Evolutionary conservation across 1,284 basidiomycete species (phyloP).

Genomic region (Leccinum insigne): DNA sequence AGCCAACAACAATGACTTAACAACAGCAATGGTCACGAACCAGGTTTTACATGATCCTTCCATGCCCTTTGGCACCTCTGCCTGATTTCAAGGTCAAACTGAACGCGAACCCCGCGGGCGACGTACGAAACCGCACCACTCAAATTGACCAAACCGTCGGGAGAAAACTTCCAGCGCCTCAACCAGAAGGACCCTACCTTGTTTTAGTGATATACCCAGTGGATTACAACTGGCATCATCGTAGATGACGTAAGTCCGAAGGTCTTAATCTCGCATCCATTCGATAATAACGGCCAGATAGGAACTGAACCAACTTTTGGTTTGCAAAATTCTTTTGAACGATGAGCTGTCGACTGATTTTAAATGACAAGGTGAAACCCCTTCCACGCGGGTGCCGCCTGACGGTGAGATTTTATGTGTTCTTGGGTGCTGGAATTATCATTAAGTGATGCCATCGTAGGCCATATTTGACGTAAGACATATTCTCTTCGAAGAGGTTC

Average conservation of each 20-base stretch:
- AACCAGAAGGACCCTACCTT: conserved; percentile 27
- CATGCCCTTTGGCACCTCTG: conserved; percentile 36
- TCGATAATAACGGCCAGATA: conserved; percentile 27
- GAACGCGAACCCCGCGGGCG: conserved; percentile 45
- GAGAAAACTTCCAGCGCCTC: conserved; percentile 46
- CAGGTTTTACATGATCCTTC: conserved; percentile 52
- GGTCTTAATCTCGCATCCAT: background rate
- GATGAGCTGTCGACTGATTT: conserved; percentile 1
- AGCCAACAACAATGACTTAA: no score
- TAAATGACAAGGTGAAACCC: conserved; percentile 46
- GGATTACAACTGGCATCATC: conserved; percentile 76
- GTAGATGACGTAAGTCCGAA: conserved; percentile 68
- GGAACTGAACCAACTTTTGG: conserved; percentile 65
- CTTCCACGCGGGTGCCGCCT: conserved; percentile 65
- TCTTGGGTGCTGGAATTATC: background rate
- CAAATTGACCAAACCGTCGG: conserved; percentile 41
- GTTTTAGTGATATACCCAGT: conserved; percentile 66
- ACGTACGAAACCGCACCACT: conserved; percentile 53
- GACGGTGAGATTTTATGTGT: conserved; percentile 50
- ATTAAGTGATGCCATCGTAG: conserved; percentile 35
- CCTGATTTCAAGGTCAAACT: conserved; percentile 60
- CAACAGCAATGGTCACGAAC: conserved; percentile 24
- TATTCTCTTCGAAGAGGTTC: background rate
- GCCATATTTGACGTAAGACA: conserved; percentile 65
- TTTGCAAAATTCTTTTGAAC: conserved; percentile 24